Percentiles rank a stretch among this genome's conserved stretches.
These are phyloP conservation scores for Ascochyta rabiei DNA, from an alignment of 2,329 filamentous ascomycete genomes.

Conservation along the genomic window DNA sequence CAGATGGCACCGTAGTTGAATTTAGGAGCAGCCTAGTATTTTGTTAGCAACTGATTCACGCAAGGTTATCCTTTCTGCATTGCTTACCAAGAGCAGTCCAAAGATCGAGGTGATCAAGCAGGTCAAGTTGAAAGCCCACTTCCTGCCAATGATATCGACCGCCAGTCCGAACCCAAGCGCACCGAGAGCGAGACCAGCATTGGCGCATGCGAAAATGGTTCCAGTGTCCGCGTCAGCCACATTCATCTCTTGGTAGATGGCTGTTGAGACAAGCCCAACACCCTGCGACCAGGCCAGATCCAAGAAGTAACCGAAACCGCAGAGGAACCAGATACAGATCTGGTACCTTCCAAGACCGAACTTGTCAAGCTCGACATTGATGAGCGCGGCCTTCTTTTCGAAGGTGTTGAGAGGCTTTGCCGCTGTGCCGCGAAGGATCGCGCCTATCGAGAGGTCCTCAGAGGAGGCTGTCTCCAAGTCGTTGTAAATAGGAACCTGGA, in stretches of 20 bases:
- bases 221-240: slow-evolving; percentile 31
- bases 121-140: slow-evolving; percentile 36
- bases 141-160: slow-evolving; percentile 38
- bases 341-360: slow-evolving; percentile 39
- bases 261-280: slow-evolving; percentile 33
- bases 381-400: slow-evolving; percentile 40
- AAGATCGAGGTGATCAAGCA: slow-evolving; percentile 38
- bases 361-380: slow-evolving; percentile 40
- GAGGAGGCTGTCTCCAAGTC: slow-evolving; percentile 31
- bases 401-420: slow-evolving; percentile 35
- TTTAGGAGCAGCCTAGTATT: slow-evolving; percentile 32
- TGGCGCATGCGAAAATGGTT: slow-evolving; percentile 35
- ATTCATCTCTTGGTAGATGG: slow-evolving; percentile 39
- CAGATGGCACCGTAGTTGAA: slow-evolving; percentile 39
- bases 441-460: slow-evolving; percentile 31
- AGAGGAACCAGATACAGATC: slow-evolving; percentile 42
- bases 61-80: no score
- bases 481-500: slow-evolving; percentile 36
- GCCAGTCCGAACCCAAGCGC: slow-evolving; percentile 35
- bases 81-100: slow-evolving; percentile 29
- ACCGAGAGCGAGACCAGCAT: slow-evolving; percentile 37
- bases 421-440: slow-evolving; percentile 36
- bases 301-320: slow-evolving; percentile 40
- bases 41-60: slow-evolving; percentile 3
- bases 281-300: slow-evolving; percentile 41